A percentile compares a stretch with the other conserved stretches of the same genome.
Evolutionary conservation across 768 basidiomycete species (phyloP).

Genomic region (Mrakia gelida): DNA sequence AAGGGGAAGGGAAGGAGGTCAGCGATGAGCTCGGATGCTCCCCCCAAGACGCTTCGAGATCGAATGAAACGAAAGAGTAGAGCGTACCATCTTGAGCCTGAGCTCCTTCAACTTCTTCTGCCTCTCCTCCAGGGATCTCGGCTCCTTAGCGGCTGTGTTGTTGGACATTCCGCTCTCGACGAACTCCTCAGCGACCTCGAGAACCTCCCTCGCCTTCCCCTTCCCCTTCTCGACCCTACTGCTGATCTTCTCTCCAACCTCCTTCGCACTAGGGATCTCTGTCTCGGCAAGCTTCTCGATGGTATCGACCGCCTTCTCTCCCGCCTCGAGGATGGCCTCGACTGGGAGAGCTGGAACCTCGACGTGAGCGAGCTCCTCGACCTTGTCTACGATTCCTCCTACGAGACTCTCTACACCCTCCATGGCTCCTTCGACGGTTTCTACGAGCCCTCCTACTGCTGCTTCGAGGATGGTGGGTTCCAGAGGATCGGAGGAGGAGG

Average conservation of each 20-base stretch:
- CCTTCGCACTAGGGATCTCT: not conserved
- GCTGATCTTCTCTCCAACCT: not conserved
- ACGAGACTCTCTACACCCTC: slow-evolving; percentile 19
- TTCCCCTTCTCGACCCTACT: slow-evolving; percentile 28
- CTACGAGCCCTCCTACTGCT: slow-evolving; percentile 3
- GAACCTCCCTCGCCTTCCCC: slow-evolving; percentile 25
- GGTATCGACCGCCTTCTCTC: not conserved
- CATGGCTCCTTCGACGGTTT: slow-evolving; percentile 4
- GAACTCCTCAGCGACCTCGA: slow-evolving; percentile 19
- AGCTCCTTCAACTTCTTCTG: slow-evolving; percentile 72
- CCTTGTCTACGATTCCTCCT: not conserved
- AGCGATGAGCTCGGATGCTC: not conserved
- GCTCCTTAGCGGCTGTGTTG: not conserved
- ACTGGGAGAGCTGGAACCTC: slow-evolving; percentile 5
- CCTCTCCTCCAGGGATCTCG: slow-evolving; percentile 59
- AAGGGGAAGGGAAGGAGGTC: not conserved
- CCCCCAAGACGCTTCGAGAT: too few relatives aligned
- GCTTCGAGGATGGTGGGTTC: slow-evolving; percentile 4
- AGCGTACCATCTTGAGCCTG: slow-evolving; percentile 66
- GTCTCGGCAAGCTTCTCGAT: slow-evolving; percentile 9
- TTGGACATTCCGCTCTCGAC: slow-evolving; percentile 8
- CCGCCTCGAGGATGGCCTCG: not conserved
- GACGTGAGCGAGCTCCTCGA: not conserved
- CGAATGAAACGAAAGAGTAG: slow-evolving; percentile 9
- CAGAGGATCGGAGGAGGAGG: not conserved